Evolutionary conservation across 225 moss, liverwort and hornwort genomes (phyloP), one percentile per base, ranked within the genome.

Genomic region (Antitrichia curtipendula): DNA sequence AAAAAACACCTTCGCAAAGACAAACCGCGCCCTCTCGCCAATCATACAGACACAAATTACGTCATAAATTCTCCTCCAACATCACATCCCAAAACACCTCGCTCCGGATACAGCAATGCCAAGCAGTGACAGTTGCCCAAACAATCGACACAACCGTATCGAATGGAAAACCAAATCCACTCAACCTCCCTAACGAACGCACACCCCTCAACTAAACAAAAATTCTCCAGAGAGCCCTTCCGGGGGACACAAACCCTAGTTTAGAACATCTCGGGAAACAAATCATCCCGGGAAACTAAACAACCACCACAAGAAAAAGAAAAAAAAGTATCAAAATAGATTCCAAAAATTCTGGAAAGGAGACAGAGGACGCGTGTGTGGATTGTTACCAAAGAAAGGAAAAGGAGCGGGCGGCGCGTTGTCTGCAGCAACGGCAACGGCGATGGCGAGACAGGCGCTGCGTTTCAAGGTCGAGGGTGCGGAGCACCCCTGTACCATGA

Each of bases 171-270:
- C 23, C 12, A 19, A 66, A 49, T 52, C 86, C 86, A 54, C 15
- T n/a, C 36, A 82, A 86, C 60, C 68, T 36, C 27, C 8, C 50
- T 64, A 32, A 38, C 23, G 16, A 58, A 87, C 28, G 19, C n/a
- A 27, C 17, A 63, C 4, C 12, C 59, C 12, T 34, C 52, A 13
- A 41, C 7, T 16, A 53, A 40, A 28, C 38, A 49, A 80, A 66
- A 18, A 36, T 19, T 40, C 64, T 41, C 16, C 72, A 64, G 38
- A 9, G 49, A 53, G 66, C 31, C 45, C 59, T 29, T 78, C 78
- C 43, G 38, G 75, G 32, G 54, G 41, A 56, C 63, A n/a, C 73
- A 83, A 91, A 86, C 88, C 88, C 91, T 86, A 91, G 83, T 54
- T 52, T 9, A 25, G 52, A 40, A 34, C n/a, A 41, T 36, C 25